A percentile compares a stretch with the other conserved stretches of the same genome.
Evolutionary conservation across 176 grass and related monocot species (phyloP).

Genomic region (Tillandsia fasciculata): DNA sequence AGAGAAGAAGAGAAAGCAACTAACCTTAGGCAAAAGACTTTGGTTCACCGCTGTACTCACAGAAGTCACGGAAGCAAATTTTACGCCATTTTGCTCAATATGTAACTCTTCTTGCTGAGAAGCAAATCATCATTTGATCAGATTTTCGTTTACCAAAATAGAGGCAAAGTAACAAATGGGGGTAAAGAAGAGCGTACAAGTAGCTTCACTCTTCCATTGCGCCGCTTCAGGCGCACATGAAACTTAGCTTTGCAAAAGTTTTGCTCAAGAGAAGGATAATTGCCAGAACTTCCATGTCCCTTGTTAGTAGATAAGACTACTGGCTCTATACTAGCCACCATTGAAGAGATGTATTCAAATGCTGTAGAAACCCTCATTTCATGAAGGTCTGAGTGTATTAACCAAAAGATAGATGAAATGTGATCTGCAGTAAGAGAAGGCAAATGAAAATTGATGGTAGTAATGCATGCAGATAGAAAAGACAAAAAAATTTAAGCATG

Average conservation of each 20-base stretch:
- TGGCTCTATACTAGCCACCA: slow-evolving; percentile 68
- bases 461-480: neutral
- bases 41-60: slow-evolving; percentile 45
- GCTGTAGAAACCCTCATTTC: slow-evolving; percentile 54
- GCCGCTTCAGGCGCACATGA: slow-evolving; percentile 52
- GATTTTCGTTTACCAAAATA: neutral
- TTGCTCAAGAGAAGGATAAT: slow-evolving; percentile 40
- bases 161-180: neutral
- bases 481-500: slow-evolving; percentile 7
- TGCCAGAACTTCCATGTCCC: slow-evolving; percentile 36
- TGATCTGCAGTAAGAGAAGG: slow-evolving; percentile 50
- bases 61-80: slow-evolving; percentile 47
- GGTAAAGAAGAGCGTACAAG: slow-evolving; percentile 38
- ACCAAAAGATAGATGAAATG: slow-evolving; percentile 89
- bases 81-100: slow-evolving; percentile 49
- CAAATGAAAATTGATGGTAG: neutral
- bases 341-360: slow-evolving; percentile 67
- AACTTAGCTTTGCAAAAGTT: slow-evolving; percentile 64
- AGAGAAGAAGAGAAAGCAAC: slow-evolving; percentile 8
- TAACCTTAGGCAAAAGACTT: slow-evolving; percentile 80
- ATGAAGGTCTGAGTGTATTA: slow-evolving; percentile 76
- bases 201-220: slow-evolving; percentile 83
- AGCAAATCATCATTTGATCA: neutral
- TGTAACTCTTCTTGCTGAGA: slow-evolving; percentile 50
- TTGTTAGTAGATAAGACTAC: slow-evolving; percentile 28